A percentile compares a stretch with the other conserved stretches of the same genome.
Evolutionary conservation across 345 rosid species (phyloP).

Genomic region (Populus ilicifolia): DNA sequence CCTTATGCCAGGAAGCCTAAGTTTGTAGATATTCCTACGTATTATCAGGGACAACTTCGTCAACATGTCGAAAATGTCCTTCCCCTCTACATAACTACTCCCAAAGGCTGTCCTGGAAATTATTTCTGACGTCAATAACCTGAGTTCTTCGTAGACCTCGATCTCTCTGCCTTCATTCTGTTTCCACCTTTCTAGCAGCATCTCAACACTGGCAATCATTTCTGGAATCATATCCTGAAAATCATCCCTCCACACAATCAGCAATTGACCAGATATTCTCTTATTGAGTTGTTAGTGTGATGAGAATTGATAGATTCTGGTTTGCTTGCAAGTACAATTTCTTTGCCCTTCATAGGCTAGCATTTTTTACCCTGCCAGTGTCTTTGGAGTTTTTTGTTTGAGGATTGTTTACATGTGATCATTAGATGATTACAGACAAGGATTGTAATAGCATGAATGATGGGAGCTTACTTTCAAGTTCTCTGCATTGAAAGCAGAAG

Average conservation of each 20-base stretch:
- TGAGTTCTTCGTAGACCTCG: conserved; percentile 38
- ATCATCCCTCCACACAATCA: too few relatives aligned
- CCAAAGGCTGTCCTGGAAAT: conserved; percentile 54
- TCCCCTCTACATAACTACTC: conserved; percentile 42
- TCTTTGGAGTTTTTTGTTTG: not conserved
- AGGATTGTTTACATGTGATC: too few relatives aligned
- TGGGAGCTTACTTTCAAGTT: conserved; percentile 32
- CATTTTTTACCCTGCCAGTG: too few relatives aligned
- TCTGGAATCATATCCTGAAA: conserved; percentile 35
- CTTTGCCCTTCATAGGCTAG: too few relatives aligned
- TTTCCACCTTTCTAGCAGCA: conserved; percentile 44
- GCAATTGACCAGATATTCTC: too few relatives aligned
- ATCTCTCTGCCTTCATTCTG: conserved; percentile 32
- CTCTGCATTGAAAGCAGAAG: conserved; percentile 45
- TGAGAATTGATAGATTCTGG: too few relatives aligned
- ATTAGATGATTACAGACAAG: too few relatives aligned
- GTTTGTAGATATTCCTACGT: conserved; percentile 3
- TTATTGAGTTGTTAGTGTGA: too few relatives aligned
- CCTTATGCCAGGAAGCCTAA: conserved; percentile 6
- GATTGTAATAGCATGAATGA: too few relatives aligned
- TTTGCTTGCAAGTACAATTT: too few relatives aligned
- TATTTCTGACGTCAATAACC: conserved; percentile 42
- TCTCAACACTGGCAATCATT: conserved; percentile 31
- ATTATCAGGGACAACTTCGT: conserved; percentile 14
- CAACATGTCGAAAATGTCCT: conserved; percentile 38